Base-by-base conservation (phyloP, 306 rosid species). In the Sesbania bispinosa region DNA sequence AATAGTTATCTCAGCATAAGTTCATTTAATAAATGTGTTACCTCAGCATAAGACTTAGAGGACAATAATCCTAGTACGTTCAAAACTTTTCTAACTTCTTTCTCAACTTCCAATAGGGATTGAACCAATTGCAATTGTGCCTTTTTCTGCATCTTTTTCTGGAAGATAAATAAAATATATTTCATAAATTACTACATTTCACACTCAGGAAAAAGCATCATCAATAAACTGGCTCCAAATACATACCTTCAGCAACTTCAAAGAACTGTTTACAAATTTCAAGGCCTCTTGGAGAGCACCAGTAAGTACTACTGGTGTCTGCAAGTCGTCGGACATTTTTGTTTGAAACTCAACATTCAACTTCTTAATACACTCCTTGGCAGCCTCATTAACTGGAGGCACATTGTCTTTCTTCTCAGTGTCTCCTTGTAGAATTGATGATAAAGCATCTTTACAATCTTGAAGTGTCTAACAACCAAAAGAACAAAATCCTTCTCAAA, bases 281-380 rank as follows among this genome's bases (percentile, higher is more conserved):
- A 95, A 83, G 59, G 89, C 96, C 27, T 95, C 96, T 86, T 81
- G 97, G 71, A 91, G 84, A 53, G 96, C 88, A 27, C 93, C 92
- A 2, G 97, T 91, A 82, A 95, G 68, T 72, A 91, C 79, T 20
- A 77, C 90, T 5, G 96, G 92, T n/a, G 99, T 89, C 85, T 85
- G 95, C 87, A 95, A 78, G 81, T 94, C 97, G 59, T 95, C 99
- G 26, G 88, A 83, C 97, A 95, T 89, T 85, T 88, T 95, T 46
- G 87, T 71, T 72, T 82, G 88, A 62, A 95, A 95, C 80, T 89
- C 97, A 16, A 26, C 73, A 4, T 67, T 83, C 73, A 91, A 77
- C 77, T 85, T 88, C 67, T 39, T 76, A 71, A 91, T 85, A 79
- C 90, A 88, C 35, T 82, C 87, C 77, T 73, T 88, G 57, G 96